A percentile compares a stretch with the other conserved stretches of the same genome.
Conservation (phyloP, 805 yeast species). For the Cyberlindnera euphorbiae region DNA sequence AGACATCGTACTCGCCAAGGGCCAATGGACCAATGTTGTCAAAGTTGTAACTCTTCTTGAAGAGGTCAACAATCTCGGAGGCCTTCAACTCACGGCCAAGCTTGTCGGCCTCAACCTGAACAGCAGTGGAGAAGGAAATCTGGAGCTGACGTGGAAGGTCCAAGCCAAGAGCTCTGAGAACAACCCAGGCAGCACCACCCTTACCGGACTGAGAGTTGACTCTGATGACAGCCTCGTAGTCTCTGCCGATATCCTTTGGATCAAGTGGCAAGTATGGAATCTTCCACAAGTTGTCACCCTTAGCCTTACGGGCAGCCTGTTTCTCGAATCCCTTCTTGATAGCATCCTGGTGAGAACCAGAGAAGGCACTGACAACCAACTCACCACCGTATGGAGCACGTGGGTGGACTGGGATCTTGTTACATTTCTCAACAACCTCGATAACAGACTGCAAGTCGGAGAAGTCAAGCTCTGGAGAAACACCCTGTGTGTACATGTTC, state of each 20-base stretch:
- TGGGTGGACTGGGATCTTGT: slow-evolving; percentile 68
- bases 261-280: slow-evolving; percentile 77
- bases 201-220: slow-evolving; percentile 86
- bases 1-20: slow-evolving; percentile 38
- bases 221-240: slow-evolving; percentile 76
- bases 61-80: slow-evolving; percentile 56
- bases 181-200: slow-evolving; percentile 85
- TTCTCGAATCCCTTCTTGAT: slow-evolving; percentile 60
- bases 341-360: slow-evolving; percentile 71
- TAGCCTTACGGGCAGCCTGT: slow-evolving; percentile 45
- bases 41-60: slow-evolving; percentile 52
- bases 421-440: slow-evolving; percentile 68
- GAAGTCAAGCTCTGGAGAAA: slow-evolving; percentile 66
- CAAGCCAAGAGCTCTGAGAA: slow-evolving; percentile 63
- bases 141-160: slow-evolving; percentile 73
- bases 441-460: slow-evolving; percentile 63
- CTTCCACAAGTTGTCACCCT: slow-evolving; percentile 53
- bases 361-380: slow-evolving; percentile 72
- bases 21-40: slow-evolving; percentile 33
- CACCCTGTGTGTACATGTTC: slow-evolving; percentile 76
- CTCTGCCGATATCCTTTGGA: slow-evolving; percentile 78
- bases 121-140: slow-evolving; percentile 59
- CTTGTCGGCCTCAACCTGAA: slow-evolving; percentile 59
- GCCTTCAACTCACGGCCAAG: slow-evolving; percentile 67
- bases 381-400: slow-evolving; percentile 82